phyloP scores from a whole-genome alignment of 2,329 filamentous ascomycete species.

The Monosporascus ibericus region DNA sequence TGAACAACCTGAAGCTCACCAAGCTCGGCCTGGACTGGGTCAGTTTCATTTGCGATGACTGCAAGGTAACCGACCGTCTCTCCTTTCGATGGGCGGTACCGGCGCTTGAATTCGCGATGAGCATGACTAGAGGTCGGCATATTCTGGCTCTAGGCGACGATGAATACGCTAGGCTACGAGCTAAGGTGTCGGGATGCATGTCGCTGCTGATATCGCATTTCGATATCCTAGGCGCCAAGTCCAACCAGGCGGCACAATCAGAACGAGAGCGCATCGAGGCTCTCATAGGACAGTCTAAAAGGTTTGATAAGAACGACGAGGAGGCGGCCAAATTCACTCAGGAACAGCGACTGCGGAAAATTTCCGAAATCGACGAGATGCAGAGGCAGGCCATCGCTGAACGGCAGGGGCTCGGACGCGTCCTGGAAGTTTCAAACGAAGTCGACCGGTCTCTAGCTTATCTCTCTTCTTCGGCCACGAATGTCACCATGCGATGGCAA shows the following conservation, averaged over 20 bases:
- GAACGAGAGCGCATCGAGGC: constrained; percentile 86
- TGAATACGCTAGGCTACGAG: constrained; percentile 75
- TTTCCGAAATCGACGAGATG: constrained; percentile 70
- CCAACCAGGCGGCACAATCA: constrained; percentile 85
- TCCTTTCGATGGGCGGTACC: constrained; percentile 97
- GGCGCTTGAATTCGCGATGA: constrained; percentile 93
- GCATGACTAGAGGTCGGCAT: constrained; percentile 89
- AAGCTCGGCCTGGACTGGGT: constrained; percentile 95
- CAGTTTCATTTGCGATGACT: constrained; percentile 96
- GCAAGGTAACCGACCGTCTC: constrained; percentile 85
- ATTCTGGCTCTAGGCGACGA: constrained; percentile 85
- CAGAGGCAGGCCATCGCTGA: constrained; percentile 78
- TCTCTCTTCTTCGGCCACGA: constrained; percentile 88
- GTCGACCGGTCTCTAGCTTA: constrained; percentile 92
- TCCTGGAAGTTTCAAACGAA: constrained; percentile 91
- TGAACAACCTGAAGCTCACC: constrained; percentile 95
- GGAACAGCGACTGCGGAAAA: constrained; percentile 66
- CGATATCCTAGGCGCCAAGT: constrained; percentile 96
- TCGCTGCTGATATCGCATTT: constrained; percentile 95
- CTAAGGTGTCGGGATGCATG: constrained; percentile 96
- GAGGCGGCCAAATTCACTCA: constrained; percentile 72
- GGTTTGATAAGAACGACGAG: constrained; percentile 82
- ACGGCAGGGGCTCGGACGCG: constrained; percentile 79
- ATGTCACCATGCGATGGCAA: constrained; percentile 94
- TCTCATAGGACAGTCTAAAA: constrained; percentile 66